Evolutionary conservation across 2,329 filamentous ascomycete species (phyloP).

Genomic region (Falciphora oryzae): DNA sequence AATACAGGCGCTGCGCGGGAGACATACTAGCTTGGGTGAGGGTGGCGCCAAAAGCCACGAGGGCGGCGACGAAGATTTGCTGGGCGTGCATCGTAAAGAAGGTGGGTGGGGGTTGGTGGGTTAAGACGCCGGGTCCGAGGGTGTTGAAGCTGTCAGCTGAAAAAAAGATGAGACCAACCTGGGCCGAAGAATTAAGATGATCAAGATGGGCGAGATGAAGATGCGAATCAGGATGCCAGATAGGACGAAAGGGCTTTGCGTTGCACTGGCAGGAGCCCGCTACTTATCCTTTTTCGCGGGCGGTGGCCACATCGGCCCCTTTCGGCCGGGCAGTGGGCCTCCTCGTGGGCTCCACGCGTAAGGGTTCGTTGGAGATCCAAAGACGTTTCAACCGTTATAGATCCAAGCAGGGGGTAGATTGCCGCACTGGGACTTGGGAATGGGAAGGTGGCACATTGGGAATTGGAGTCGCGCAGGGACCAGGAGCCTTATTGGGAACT

Average conservation of each 20-base stretch:
- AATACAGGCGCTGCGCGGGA: too few relatives aligned
- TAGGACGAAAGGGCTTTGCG: neutral
- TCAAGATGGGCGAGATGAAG: neutral
- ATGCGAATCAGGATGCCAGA: neutral
- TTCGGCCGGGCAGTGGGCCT: neutral
- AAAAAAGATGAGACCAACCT: neutral
- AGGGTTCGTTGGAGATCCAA: neutral
- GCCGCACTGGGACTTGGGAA: too few relatives aligned
- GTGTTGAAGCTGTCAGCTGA: neutral
- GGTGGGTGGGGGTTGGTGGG: neutral
- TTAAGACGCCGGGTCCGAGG: neutral
- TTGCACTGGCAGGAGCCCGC: neutral
- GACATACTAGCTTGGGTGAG: conserved; percentile 6
- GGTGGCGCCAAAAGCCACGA: conserved; percentile 5
- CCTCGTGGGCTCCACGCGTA: neutral
- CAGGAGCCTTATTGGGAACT: too few relatives aligned
- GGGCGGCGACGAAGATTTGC: conserved; percentile 4
- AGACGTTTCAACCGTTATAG: too few relatives aligned
- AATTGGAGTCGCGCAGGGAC: too few relatives aligned
- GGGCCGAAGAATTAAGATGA: neutral
- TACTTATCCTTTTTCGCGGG: neutral
- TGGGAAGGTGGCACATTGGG: too few relatives aligned
- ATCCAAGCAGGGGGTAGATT: too few relatives aligned
- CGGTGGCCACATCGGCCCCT: neutral
- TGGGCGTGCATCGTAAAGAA: conserved; percentile 3